These are phyloP conservation scores for Carex sylvatica DNA, from an alignment of 202 grass and related monocot genomes.

Conservation along the genomic window DNA sequence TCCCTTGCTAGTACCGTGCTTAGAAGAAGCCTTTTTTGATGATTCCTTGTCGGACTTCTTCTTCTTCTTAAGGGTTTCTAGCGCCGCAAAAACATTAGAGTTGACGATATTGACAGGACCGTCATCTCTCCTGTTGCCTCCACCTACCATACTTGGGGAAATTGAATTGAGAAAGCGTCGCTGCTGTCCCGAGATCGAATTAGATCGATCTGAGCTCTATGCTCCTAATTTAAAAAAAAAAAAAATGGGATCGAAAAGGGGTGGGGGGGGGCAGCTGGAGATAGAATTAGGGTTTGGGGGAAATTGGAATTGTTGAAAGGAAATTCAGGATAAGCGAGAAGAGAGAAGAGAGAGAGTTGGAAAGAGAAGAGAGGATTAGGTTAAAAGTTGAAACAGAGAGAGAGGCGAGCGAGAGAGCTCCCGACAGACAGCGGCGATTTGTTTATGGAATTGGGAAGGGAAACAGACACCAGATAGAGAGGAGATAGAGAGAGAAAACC, in stretches of 20 bases:
- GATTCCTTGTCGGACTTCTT: slow-evolving; percentile 68
- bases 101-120: slow-evolving; percentile 72
- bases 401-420: not conserved
- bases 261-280: not conserved
- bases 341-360: not conserved
- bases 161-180: slow-evolving; percentile 5
- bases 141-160: slow-evolving; percentile 57
- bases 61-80: slow-evolving; percentile 96
- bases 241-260: not conserved
- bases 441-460: not conserved
- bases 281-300: slow-evolving; percentile 25
- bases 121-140: slow-evolving; percentile 50
- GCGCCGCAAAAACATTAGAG: slow-evolving; percentile 90
- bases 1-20: slow-evolving; percentile 38
- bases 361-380: not conserved
- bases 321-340: not conserved
- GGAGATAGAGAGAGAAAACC: not conserved
- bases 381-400: not conserved
- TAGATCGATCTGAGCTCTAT: slow-evolving; percentile 31
- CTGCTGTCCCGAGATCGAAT: slow-evolving; percentile 24
- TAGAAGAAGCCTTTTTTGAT: slow-evolving; percentile 48
- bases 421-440: slow-evolving; percentile 19
- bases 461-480: slow-evolving; percentile 18
- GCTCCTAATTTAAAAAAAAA: slow-evolving; percentile 17
- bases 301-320: slow-evolving; percentile 2